phyloP scores from a whole-genome alignment of 768 basidiomycete species.

The Fistulinella prunicolor region DNA sequence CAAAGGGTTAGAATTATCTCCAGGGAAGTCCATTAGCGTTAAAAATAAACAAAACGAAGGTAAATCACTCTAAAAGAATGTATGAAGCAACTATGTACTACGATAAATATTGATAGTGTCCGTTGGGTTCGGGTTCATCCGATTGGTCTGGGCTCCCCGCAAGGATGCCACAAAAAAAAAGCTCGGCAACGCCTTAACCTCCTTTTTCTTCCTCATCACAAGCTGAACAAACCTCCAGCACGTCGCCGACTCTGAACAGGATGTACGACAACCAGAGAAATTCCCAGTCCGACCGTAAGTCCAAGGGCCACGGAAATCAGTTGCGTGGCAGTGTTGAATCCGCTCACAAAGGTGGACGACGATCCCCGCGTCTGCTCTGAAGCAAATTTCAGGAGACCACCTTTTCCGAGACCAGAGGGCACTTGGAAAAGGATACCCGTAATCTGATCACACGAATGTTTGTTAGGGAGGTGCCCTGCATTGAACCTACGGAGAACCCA shows the following conservation, averaged over 20 bases:
- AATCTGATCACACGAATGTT: conserved; percentile 35
- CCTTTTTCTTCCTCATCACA: conserved; percentile 30
- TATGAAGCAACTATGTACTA: too few relatives aligned
- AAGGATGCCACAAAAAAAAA: too few relatives aligned
- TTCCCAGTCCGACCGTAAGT: conserved; percentile 75
- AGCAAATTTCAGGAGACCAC: conserved; percentile 73
- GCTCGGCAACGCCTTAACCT: background rate
- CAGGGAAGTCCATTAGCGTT: too few relatives aligned
- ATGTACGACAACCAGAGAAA: conserved; percentile 64
- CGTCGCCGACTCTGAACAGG: conserved; percentile 57
- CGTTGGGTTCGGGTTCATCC: too few relatives aligned
- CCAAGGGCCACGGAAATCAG: conserved; percentile 76
- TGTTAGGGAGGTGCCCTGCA: background rate
- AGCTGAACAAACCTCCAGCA: conserved; percentile 61
- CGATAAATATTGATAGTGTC: too few relatives aligned
- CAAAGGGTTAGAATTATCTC: too few relatives aligned
- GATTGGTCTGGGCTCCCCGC: too few relatives aligned
- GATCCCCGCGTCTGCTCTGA: conserved; percentile 51
- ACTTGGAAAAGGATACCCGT: conserved; percentile 84
- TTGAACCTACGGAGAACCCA: conserved; percentile 28
- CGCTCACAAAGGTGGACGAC: conserved; percentile 56
- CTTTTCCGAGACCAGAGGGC: conserved; percentile 76
- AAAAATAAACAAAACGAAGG: too few relatives aligned
- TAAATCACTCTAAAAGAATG: too few relatives aligned
- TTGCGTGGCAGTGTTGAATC: conserved; percentile 73